phyloP scores from a whole-genome alignment of 345 rosid species.

The Corchorus capsularis region DNA sequence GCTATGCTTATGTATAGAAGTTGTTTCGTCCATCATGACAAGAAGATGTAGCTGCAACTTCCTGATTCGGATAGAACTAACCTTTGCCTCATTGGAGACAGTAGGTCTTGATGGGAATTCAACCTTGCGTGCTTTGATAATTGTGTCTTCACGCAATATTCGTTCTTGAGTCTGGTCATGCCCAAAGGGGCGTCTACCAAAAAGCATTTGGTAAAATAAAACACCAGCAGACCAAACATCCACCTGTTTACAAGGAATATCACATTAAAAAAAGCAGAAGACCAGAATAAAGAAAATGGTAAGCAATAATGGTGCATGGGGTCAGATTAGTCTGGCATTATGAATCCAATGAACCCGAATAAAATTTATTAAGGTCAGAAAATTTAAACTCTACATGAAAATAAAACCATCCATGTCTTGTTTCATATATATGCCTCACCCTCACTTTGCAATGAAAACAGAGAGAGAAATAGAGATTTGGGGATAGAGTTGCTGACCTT shows the following conservation, averaged over 20 bases:
- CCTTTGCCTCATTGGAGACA: slow-evolving; percentile 94
- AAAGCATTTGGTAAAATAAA: slow-evolving; percentile 92
- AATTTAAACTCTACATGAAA: background rate
- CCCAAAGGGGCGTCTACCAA: slow-evolving; percentile 94
- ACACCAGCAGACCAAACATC: slow-evolving; percentile 99
- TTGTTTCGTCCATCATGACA: slow-evolving; percentile 10
- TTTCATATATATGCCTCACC: background rate
- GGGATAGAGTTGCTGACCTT: slow-evolving; percentile 56
- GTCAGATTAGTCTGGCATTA: background rate
- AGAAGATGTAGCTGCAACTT: background rate
- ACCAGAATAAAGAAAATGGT: background rate
- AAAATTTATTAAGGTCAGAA: background rate
- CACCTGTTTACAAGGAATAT: slow-evolving; percentile 52
- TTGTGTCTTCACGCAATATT: slow-evolving; percentile 92
- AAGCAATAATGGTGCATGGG: background rate
- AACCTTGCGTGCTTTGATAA: slow-evolving; percentile 91
- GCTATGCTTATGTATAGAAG: background rate
- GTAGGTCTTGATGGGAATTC: slow-evolving; percentile 95
- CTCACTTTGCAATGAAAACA: background rate
- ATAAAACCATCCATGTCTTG: background rate
- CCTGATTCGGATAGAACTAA: slow-evolving; percentile 27
- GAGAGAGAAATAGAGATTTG: background rate
- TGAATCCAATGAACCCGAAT: background rate
- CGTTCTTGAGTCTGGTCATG: slow-evolving; percentile 98
- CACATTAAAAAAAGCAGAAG: slow-evolving; percentile 12